Conservation (phyloP, 2,329 filamentous ascomycete species). For the Colletotrichum lini region DNA sequence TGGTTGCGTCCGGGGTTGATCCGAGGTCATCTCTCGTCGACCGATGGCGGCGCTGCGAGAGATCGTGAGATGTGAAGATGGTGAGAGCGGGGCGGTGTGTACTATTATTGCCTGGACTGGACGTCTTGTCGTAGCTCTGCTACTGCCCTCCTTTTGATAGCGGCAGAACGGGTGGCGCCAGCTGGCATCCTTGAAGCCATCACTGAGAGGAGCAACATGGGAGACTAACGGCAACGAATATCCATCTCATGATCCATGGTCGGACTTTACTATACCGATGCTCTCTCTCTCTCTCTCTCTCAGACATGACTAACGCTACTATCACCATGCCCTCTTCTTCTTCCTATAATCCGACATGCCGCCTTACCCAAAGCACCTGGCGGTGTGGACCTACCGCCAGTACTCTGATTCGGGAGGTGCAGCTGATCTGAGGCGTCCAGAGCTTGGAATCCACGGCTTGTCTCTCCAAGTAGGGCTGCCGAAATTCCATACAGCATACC, state of each 20-base stretch:
- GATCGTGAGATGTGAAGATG: background rate
- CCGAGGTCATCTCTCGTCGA: background rate
- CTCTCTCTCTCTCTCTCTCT: no score
- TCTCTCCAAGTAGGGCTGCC: background rate
- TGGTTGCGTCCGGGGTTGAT: background rate
- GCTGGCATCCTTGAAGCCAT: background rate
- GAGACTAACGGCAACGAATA: background rate
- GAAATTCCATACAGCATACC: slow-evolving; percentile 20
- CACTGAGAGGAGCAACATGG: no score
- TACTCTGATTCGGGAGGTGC: background rate
- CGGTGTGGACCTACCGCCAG: no score
- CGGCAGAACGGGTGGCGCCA: background rate
- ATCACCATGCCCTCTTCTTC: no score
- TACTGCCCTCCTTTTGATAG: background rate
- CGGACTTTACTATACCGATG: no score
- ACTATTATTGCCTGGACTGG: background rate
- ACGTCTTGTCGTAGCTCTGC: background rate
- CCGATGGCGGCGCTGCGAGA: slow-evolving; percentile 23
- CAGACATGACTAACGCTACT: no score
- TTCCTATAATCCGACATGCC: background rate
- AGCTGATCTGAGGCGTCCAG: background rate
- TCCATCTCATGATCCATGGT: no score
- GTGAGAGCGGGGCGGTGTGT: background rate
- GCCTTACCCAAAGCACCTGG: background rate
- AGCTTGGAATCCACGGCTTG: background rate